Evolutionary conservation across 805 yeast species (phyloP).

Genomic region (Yarrowia deformans): DNA sequence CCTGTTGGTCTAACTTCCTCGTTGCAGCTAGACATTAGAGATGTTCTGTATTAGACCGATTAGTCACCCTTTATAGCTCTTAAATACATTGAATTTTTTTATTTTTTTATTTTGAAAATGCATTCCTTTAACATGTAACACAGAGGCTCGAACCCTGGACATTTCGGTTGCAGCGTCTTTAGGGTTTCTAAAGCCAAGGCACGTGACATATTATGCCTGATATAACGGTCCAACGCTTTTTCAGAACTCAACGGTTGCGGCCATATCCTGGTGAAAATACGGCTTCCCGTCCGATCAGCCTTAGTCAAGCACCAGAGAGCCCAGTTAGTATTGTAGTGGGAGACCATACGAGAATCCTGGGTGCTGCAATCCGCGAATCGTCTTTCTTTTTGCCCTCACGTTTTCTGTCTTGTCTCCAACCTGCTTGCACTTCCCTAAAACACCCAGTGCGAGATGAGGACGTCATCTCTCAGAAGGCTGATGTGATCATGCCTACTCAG

Average conservation of each 20-base stretch:
- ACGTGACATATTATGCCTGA: no score
- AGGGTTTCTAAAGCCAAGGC: not conserved
- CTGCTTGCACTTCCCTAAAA: no score
- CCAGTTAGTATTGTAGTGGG: slow-evolving; percentile 29
- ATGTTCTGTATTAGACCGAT: no score
- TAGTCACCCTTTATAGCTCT: no score
- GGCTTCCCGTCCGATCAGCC: slow-evolving; percentile 32
- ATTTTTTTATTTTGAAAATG: no score
- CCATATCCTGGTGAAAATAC: slow-evolving; percentile 31
- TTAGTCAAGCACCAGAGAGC: slow-evolving; percentile 28
- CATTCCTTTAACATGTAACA: no score
- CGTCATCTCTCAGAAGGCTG: slow-evolving; percentile 58
- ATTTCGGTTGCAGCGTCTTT: not conserved
- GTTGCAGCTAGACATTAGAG: no score
- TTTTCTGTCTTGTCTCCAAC: no score
- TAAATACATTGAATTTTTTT: no score
- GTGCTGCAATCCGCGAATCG: slow-evolving; percentile 2
- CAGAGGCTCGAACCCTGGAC: no score
- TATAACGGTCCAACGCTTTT: not conserved
- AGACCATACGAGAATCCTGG: slow-evolving; percentile 29
- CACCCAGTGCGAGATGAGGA: slow-evolving; percentile 63
- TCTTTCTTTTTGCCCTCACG: no score
- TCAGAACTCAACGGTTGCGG: not conserved
- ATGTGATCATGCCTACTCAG: slow-evolving; percentile 75
- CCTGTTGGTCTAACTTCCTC: no score